These are phyloP conservation scores for Eucalyptus polyanthemos DNA, from an alignment of 345 rosid species.

Conservation along the genomic window DNA sequence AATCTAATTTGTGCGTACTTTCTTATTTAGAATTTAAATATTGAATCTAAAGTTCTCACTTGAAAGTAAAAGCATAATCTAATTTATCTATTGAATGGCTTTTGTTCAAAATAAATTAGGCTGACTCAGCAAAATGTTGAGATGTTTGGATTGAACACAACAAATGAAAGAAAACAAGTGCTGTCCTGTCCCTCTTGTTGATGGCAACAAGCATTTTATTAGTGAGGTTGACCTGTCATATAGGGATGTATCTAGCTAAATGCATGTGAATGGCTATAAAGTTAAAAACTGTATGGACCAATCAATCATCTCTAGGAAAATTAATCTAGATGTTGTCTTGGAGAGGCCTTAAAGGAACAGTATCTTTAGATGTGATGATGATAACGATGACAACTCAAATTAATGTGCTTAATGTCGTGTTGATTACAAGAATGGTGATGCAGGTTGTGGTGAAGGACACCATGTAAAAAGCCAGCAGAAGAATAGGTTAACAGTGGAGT, in stretches of 20 bases:
- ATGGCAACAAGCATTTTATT: neutral
- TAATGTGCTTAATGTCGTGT: neutral
- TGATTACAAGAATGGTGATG: neutral
- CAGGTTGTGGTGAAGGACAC: neutral
- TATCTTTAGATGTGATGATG: neutral
- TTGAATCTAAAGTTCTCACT: neutral
- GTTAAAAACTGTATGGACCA: neutral
- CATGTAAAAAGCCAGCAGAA: neutral
- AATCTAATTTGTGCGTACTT: neutral
- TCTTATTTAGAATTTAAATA: neutral
- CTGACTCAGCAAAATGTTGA: neutral
- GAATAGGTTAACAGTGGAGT: neutral
- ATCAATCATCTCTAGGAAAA: neutral
- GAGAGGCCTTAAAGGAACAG: neutral
- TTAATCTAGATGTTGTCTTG: neutral
- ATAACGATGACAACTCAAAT: neutral
- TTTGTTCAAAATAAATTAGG: neutral
- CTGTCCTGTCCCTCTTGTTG: neutral
- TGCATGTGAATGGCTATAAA: neutral
- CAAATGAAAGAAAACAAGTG: neutral
- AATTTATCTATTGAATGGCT: neutral
- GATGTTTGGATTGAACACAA: neutral
- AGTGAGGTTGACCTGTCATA: neutral
- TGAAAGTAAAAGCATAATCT: neutral
- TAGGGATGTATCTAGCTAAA: neutral